Evolutionary conservation across 2,329 filamentous ascomycete genomes (phyloP).

Genomic region (Alternaria hordeiaustralica): DNA sequence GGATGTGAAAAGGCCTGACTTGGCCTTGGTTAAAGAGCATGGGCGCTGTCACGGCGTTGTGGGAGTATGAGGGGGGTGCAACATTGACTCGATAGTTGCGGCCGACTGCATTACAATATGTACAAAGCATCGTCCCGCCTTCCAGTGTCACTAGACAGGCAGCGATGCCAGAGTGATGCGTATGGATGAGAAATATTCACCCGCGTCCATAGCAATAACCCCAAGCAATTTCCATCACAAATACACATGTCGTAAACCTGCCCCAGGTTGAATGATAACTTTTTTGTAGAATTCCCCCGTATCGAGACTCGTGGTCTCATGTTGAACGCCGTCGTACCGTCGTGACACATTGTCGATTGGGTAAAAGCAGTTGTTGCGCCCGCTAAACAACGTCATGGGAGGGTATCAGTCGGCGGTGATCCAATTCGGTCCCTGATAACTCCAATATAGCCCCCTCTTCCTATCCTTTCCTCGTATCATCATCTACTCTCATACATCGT

Average conservation of each 20-base stretch:
- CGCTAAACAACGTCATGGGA: slow-evolving; percentile 41
- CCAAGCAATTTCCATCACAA: slow-evolving; percentile 9
- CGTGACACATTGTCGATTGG: slow-evolving; percentile 15
- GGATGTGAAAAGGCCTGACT: neutral
- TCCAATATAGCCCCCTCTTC: slow-evolving; percentile 13
- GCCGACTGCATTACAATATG: slow-evolving; percentile 27
- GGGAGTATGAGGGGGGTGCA: neutral
- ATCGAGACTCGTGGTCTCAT: slow-evolving; percentile 9
- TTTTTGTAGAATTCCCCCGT: slow-evolving; percentile 35
- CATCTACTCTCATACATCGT: slow-evolving; percentile 66
- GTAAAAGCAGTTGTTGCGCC: slow-evolving; percentile 28
- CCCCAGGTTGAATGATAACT: slow-evolving; percentile 25
- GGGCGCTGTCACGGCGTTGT: neutral
- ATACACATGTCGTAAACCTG: slow-evolving; percentile 8
- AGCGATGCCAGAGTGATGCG: slow-evolving; percentile 13
- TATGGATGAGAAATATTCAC: neutral
- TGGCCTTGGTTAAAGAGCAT: neutral
- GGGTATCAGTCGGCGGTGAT: slow-evolving; percentile 4
- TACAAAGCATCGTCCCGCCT: slow-evolving; percentile 27
- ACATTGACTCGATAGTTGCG: slow-evolving; percentile 17
- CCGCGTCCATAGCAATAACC: neutral
- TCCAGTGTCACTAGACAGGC: slow-evolving; percentile 12
- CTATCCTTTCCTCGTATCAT: slow-evolving; percentile 23
- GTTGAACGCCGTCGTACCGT: slow-evolving; percentile 35
- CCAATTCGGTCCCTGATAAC: slow-evolving; percentile 2